Base-by-base conservation (phyloP, 352 stramenopile species). In the Globisporangium recalcitrans region DNA sequence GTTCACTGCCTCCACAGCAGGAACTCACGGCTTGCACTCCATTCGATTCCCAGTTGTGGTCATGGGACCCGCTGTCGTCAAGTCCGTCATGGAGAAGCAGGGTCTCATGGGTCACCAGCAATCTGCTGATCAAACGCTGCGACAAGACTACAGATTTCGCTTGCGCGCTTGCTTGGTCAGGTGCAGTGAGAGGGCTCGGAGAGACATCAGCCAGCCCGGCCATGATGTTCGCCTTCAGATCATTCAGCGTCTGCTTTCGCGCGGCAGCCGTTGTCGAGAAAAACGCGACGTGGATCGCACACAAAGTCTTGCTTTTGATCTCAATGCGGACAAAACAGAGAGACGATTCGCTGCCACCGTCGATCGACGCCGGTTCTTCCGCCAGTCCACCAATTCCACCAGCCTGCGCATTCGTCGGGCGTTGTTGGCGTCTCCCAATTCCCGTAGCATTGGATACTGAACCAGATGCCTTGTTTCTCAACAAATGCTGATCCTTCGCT, bases 321-420 rank as follows among this genome's bases (percentile, higher is more conserved):
- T 94, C 85, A 8, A 94, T 56, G 13, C 87, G 82, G 4, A 94
- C 82, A 62, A 96, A 94, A 52, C 87, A 96, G 32, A 96, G 61
- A 29, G 86, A 80, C 52, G 69, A 74, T 47, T 77, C 86, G 52
- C 68, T 82, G 46, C 74, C 75, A 62, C 62, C 72, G 11, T 60
- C 47, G 13, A 67, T 67, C 36, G 54, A 63, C 0, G 62, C 27
- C 9, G 55, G 21, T 21, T 67, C 62, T 19, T 67, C 62, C 1
- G 11, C 24, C 40, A 44, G 61, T 7, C 62, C 57, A 8, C 46
- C 55, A 1, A 51, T 34, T 6, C 53, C 47, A 26, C 60, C 52
- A 14, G 22, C 1, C 52, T 58, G 62, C 2, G 34, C 53, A 44
- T 71, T 77, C 5, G 64, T 69, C 0, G 69, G 68, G 9, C 72